phyloP scores from a whole-genome alignment of 345 rosid genomes.

The Salix viminalis region DNA sequence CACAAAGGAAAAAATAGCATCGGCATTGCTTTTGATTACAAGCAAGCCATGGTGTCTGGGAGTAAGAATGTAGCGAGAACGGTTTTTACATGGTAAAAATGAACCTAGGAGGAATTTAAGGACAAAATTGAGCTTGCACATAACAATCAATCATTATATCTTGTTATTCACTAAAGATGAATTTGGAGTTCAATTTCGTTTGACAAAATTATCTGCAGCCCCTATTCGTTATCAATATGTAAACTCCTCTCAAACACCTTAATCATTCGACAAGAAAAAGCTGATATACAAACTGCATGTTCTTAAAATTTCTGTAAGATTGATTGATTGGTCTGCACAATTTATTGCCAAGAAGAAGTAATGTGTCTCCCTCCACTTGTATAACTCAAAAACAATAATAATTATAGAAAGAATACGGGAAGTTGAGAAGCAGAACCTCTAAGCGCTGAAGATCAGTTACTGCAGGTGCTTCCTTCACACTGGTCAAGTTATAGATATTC shows the following conservation, averaged over 20 bases:
- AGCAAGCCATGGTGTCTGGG: too few relatives aligned
- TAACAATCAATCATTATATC: too few relatives aligned
- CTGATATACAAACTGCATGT: too few relatives aligned
- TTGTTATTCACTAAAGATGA: too few relatives aligned
- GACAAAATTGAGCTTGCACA: too few relatives aligned
- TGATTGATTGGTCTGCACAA: too few relatives aligned
- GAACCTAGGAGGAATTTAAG: background rate
- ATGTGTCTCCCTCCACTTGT: too few relatives aligned
- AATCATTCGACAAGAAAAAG: background rate
- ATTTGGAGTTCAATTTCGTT: too few relatives aligned
- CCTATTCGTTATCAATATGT: background rate
- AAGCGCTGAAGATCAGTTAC: conserved; percentile 80
- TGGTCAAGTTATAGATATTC: conserved; percentile 62
- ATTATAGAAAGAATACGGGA: conserved; percentile 4
- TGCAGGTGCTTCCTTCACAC: conserved; percentile 65
- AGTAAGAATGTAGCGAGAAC: background rate
- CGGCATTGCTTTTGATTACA: background rate
- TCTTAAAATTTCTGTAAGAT: too few relatives aligned
- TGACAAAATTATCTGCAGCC: too few relatives aligned
- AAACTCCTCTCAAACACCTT: background rate
- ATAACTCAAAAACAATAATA: too few relatives aligned
- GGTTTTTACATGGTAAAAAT: background rate
- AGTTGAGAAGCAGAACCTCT: conserved; percentile 49
- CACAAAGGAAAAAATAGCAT: background rate
- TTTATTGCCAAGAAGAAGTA: too few relatives aligned